A percentile compares a stretch with the other conserved stretches of the same genome.
Conservation (phyloP, 2,329 filamentous ascomycete genomes). For the Nigrospora sphaerica region DNA sequence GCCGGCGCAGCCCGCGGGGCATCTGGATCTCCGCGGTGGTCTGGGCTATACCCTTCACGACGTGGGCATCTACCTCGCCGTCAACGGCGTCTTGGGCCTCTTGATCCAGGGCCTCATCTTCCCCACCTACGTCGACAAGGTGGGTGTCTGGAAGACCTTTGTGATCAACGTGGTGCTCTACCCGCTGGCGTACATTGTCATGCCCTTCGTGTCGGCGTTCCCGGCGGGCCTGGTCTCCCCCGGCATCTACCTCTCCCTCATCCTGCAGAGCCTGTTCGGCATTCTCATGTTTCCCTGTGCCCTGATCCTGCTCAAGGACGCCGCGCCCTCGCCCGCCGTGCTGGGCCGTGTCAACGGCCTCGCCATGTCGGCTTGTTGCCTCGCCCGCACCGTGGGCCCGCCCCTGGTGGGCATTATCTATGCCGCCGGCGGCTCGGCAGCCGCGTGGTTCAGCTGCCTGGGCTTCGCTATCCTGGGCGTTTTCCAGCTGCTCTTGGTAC, state of each 20-base stretch:
- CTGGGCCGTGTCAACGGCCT: constrained; percentile 67
- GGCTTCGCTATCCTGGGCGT: constrained; percentile 19
- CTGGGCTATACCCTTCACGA: constrained; percentile 59
- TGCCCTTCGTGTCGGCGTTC: constrained; percentile 59
- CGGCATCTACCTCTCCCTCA: constrained; percentile 59
- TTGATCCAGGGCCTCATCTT: constrained; percentile 68
- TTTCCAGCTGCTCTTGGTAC: constrained; percentile 23
- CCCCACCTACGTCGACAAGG: constrained; percentile 52
- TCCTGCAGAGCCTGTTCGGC: constrained; percentile 59
- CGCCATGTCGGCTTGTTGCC: constrained; percentile 64
- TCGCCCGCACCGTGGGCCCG: constrained; percentile 62
- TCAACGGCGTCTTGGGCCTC: constrained; percentile 66
- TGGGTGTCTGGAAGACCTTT: constrained; percentile 64
- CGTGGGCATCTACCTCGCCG: constrained; percentile 60
- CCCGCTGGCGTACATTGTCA: constrained; percentile 60
- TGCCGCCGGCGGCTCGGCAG: constrained; percentile 43
- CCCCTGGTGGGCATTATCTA: constrained; percentile 64
- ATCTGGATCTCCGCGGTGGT: constrained; percentile 46
- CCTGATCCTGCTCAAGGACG: constrained; percentile 67
- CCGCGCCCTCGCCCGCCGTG: constrained; percentile 52
- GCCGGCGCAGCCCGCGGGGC: constrained; percentile 16
- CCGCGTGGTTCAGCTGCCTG: constrained; percentile 32
- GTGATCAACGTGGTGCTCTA: constrained; percentile 58
- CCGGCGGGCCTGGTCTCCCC: constrained; percentile 45
- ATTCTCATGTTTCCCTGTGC: constrained; percentile 63